Evolutionary conservation across 257 asterid species (phyloP), one percentile per base, ranked within the genome.

Genomic region (Paulownia fortunei): DNA sequence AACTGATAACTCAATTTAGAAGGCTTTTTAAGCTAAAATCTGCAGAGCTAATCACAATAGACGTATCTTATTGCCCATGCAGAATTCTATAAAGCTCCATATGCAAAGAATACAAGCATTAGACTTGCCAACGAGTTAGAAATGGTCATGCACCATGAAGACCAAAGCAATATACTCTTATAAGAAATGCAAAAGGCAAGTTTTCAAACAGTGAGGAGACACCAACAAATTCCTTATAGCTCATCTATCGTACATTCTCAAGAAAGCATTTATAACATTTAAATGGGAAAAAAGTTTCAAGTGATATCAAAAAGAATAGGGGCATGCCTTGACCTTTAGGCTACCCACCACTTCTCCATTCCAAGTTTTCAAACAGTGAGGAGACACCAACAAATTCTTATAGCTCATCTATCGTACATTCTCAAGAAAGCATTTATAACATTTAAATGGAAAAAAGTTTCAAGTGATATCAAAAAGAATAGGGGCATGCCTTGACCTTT

Each of bases 161-260:
- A 44, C 60, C 36, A 74, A n/a, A 18, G 47, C 1, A 42, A 59
- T 27, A 44, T 37, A 16, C 49, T 32, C 79, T 5, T 60, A 26
- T 16, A 5, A 47, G 56, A 32, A 19, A 74, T 60, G 37, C 42
- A 58, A 23, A 61, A 18, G 70, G 63, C 19, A 27, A 51, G 15
- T 19, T 23, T 71, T 23, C 32, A 47, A 69, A 44, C 13, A 30
- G 42, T 39, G 70, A 56, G 47, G 64, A 65, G 73, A 63, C 32
- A 46, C 61, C 47, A 41, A 30, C 15, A 44, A 46, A 9, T 61
- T 67, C 8, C 52, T 64, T 12, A 42, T 47, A 41, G 30, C 27
- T 24, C 63, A 61, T 61, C 16, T 13, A 32, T 4, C 24, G 19
- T 21, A 52, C 1, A 58, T 12, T 47, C 34, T 49, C 7, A 36